Conservation (phyloP, 2,329 filamentous ascomycete genomes). For the Seiridium unicorne region DNA sequence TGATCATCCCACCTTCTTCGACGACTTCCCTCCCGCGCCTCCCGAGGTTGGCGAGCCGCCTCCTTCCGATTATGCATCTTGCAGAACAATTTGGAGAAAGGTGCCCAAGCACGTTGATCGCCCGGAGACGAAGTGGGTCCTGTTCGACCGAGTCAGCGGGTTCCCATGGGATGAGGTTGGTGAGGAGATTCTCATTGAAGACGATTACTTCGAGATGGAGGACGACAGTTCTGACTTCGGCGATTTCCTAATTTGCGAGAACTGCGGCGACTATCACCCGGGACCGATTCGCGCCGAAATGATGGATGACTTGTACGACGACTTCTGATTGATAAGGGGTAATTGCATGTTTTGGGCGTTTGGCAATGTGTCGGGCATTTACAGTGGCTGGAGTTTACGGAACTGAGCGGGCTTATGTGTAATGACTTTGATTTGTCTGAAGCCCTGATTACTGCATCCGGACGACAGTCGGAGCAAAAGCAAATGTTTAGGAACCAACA, state of each 20-base stretch:
- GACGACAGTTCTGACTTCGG: slow-evolving; percentile 16
- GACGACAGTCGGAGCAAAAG: too few relatives aligned
- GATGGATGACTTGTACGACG: slow-evolving; percentile 21
- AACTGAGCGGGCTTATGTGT: not conserved
- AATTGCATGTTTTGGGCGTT: not conserved
- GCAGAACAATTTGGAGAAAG: slow-evolving; percentile 50
- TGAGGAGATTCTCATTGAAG: slow-evolving; percentile 26
- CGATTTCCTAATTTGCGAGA: slow-evolving; percentile 23
- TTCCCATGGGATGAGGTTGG: slow-evolving; percentile 27
- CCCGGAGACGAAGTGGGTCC: slow-evolving; percentile 42
- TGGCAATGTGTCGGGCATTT: not conserved
- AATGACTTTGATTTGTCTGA: too few relatives aligned
- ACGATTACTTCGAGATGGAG: slow-evolving; percentile 14
- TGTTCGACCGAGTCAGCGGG: slow-evolving; percentile 39
- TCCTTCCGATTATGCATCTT: slow-evolving; percentile 35
- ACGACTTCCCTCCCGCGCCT: slow-evolving; percentile 37
- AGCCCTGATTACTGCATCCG: too few relatives aligned
- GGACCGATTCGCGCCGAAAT: slow-evolving; percentile 25
- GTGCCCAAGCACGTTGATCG: slow-evolving; percentile 41
- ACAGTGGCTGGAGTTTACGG: not conserved
- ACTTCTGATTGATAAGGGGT: slow-evolving; percentile 10
- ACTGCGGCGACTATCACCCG: slow-evolving; percentile 27
- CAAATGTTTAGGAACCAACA: too few relatives aligned
- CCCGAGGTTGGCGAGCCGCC: slow-evolving; percentile 40
- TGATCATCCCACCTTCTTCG: slow-evolving; percentile 23